Percentiles rank a stretch among this genome's conserved stretches.
Evolutionary conservation across 2,329 filamentous ascomycete genomes (phyloP).

Genomic region (Trichoderma harzianum): DNA sequence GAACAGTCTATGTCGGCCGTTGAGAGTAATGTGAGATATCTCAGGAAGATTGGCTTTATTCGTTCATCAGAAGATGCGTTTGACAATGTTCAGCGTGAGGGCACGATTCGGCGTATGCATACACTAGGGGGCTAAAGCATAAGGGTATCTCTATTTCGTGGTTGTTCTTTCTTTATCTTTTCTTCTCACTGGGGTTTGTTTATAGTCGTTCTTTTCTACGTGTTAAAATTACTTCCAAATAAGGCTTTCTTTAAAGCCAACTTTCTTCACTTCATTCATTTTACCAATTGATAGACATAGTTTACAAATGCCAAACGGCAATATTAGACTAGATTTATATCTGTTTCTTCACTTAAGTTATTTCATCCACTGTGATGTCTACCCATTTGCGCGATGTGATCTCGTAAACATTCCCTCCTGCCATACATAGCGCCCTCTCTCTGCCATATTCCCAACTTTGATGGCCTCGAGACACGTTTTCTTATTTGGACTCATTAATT

Average conservation of each 20-base stretch:
- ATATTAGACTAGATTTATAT: neutral
- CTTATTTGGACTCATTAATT: neutral
- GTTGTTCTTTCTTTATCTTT: neutral
- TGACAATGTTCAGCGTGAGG: neutral
- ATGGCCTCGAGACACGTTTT: neutral
- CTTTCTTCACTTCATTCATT: neutral
- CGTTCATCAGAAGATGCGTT: slow-evolving; percentile 3
- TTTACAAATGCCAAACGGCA: neutral
- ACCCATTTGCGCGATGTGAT: neutral
- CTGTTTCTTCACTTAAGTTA: neutral
- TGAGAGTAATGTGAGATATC: slow-evolving; percentile 19
- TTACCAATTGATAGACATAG: neutral
- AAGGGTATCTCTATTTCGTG: neutral
- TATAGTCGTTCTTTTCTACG: neutral
- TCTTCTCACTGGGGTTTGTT: neutral
- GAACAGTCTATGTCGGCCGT: slow-evolving; percentile 2
- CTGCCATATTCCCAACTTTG: neutral
- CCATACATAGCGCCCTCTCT: neutral
- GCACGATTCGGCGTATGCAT: slow-evolving; percentile 6
- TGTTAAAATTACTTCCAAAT: neutral
- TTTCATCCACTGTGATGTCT: too few relatives aligned
- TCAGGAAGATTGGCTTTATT: slow-evolving; percentile 38
- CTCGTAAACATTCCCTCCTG: neutral
- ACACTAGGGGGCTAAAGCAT: neutral
- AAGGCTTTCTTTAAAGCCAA: neutral